Evolutionary conservation across 306 rosid genomes (phyloP).

Genomic region (Vigna unguiculata): DNA sequence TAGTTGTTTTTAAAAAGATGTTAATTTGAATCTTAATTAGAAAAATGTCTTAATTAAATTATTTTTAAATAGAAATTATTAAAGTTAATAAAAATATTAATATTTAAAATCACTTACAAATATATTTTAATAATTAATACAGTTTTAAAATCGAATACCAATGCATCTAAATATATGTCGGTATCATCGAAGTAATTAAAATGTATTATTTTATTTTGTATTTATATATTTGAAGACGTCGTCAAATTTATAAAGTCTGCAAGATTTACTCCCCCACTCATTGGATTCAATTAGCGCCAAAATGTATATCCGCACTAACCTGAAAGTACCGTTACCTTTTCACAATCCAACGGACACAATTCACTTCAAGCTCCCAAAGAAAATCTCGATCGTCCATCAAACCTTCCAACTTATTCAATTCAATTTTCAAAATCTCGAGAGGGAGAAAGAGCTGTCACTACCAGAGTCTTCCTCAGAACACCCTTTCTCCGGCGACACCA

Average conservation of each 20-base stretch:
- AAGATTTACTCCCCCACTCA: background rate
- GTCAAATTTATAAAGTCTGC: background rate
- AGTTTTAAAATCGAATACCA: too few relatives aligned
- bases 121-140: too few relatives aligned
- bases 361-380: background rate
- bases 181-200: too few relatives aligned
- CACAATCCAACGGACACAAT: slow-evolving; percentile 49
- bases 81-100: too few relatives aligned
- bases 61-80: too few relatives aligned
- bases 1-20: too few relatives aligned
- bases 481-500: slow-evolving; percentile 30
- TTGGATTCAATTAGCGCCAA: slow-evolving; percentile 73
- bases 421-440: slow-evolving; percentile 66
- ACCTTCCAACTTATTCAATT: slow-evolving; percentile 48
- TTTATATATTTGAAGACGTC: background rate
- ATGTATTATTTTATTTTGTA: too few relatives aligned
- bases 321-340: slow-evolving; percentile 25
- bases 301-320: slow-evolving; percentile 46
- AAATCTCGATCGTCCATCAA: slow-evolving; percentile 39
- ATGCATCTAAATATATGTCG: too few relatives aligned
- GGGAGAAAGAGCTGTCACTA: slow-evolving; percentile 49
- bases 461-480: slow-evolving; percentile 11
- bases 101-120: too few relatives aligned
- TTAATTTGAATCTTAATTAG: too few relatives aligned
- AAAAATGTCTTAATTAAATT: too few relatives aligned